phyloP scores from a whole-genome alignment of 1,139 yeast species.

The Geotrichum macrosporum region DNA sequence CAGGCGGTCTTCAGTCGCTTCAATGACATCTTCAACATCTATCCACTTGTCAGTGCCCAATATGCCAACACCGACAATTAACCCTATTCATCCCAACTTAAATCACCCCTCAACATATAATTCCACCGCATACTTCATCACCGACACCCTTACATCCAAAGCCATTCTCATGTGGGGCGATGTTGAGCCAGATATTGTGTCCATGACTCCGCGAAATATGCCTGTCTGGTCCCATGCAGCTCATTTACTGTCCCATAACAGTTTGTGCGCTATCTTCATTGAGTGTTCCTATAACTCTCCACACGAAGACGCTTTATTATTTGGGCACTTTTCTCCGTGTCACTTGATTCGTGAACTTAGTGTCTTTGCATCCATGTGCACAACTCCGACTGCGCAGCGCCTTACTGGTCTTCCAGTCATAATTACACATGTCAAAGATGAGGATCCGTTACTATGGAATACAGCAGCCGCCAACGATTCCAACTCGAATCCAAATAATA shows the following conservation, averaged over 20 bases:
- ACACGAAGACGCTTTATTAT: conserved; percentile 48
- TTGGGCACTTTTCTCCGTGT: conserved; percentile 75
- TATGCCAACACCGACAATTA: background rate
- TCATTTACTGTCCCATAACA: conserved; percentile 40
- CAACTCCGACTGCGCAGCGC: conserved; percentile 9
- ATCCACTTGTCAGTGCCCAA: no score
- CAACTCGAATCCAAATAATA: no score
- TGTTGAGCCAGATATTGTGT: conserved; percentile 61
- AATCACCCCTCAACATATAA: conserved; percentile 34
- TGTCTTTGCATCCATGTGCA: conserved; percentile 5
- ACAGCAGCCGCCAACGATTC: conserved; percentile 14
- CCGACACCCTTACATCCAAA: conserved; percentile 37
- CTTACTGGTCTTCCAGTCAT: conserved; percentile 52
- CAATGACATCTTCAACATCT: no score
- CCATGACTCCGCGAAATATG: conserved; percentile 44
- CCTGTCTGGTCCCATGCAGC: conserved; percentile 58
- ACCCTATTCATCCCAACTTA: conserved; percentile 27
- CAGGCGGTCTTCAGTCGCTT: conserved; percentile 17
- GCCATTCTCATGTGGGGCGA: conserved; percentile 69
- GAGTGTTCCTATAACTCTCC: conserved; percentile 68
- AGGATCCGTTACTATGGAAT: conserved; percentile 20
- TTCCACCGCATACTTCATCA: conserved; percentile 53
- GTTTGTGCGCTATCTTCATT: conserved; percentile 54
- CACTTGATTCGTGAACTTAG: conserved; percentile 56
- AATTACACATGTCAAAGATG: conserved; percentile 70